These are phyloP conservation scores for Claviceps purpurea DNA, from an alignment of 2,329 filamentous ascomycete genomes.

Conservation along the genomic window DNA sequence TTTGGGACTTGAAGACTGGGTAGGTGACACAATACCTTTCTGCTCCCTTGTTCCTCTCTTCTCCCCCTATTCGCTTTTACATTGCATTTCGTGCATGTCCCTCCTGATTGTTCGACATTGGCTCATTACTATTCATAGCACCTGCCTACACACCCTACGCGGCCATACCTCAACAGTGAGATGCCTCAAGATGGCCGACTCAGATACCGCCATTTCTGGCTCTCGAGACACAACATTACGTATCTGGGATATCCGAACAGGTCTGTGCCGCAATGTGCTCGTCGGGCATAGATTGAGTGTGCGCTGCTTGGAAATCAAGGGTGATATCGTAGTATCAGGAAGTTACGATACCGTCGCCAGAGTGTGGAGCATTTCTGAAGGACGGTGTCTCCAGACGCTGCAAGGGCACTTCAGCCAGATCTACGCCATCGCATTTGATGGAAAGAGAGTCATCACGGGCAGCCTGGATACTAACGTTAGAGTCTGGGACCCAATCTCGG, in stretches of 20 bases:
- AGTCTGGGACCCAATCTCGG: conserved; percentile 87
- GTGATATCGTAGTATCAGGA: conserved; percentile 92
- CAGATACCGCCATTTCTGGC: conserved; percentile 87
- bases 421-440: conserved; percentile 96
- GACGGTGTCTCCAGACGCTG: conserved; percentile 78
- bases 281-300: conserved; percentile 94
- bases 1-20: conserved; percentile 94
- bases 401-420: conserved; percentile 97
- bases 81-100: background rate
- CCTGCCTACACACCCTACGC: conserved; percentile 68
- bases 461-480: conserved; percentile 93
- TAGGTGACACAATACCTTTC: conserved; percentile 29
- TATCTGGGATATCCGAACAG: conserved; percentile 86
- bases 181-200: conserved; percentile 94
- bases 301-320: conserved; percentile 87
- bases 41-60: background rate
- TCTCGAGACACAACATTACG: conserved; percentile 88
- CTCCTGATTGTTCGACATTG: background rate
- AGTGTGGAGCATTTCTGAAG: conserved; percentile 96
- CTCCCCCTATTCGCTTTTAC: background rate
- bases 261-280: conserved; percentile 79
- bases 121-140: conserved; percentile 29
- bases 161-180: conserved; percentile 95
- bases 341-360: conserved; percentile 95
- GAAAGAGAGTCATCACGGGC: conserved; percentile 81